These are phyloP conservation scores for Aspergillus tubingensis DNA, from an alignment of 2,329 filamentous ascomycete genomes.

Conservation along the genomic window DNA sequence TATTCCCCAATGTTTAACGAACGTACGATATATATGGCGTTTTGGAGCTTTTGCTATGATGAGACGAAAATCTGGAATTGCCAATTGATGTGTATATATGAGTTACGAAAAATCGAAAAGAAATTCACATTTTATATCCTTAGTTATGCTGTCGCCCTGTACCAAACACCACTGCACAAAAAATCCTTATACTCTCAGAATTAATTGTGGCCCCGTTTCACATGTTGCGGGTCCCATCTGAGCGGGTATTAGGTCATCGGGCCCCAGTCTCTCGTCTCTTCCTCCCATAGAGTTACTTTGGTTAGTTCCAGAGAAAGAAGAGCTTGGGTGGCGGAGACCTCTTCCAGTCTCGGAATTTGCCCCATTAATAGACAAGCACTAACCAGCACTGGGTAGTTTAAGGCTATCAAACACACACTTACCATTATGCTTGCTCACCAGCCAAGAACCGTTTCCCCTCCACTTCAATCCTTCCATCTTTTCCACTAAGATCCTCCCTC, in stretches of 20 bases:
- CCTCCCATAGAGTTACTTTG: no score
- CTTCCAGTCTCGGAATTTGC: neutral
- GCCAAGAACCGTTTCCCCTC: neutral
- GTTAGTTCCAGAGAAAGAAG: no score
- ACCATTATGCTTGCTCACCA: no score
- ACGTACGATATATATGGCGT: neutral
- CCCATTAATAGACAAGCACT: neutral
- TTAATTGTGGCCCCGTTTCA: neutral
- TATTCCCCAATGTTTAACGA: slow-evolving; percentile 1
- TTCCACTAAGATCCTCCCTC: no score
- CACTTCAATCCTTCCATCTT: neutral
- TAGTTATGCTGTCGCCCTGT: no score
- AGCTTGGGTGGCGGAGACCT: neutral
- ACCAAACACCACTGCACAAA: no score
- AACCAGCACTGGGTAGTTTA: neutral
- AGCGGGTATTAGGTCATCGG: neutral
- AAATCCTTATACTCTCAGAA: neutral
- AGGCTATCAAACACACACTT: no score
- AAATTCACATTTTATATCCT: neutral
- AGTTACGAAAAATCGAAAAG: neutral
- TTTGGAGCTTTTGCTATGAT: neutral
- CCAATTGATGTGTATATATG: no score
- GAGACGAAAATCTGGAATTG: neutral
- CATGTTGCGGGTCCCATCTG: neutral
- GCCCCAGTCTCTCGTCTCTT: neutral